Conservation (phyloP, 495 filamentous ascomycete genomes). For the Aspergillus kassunensis region DNA sequence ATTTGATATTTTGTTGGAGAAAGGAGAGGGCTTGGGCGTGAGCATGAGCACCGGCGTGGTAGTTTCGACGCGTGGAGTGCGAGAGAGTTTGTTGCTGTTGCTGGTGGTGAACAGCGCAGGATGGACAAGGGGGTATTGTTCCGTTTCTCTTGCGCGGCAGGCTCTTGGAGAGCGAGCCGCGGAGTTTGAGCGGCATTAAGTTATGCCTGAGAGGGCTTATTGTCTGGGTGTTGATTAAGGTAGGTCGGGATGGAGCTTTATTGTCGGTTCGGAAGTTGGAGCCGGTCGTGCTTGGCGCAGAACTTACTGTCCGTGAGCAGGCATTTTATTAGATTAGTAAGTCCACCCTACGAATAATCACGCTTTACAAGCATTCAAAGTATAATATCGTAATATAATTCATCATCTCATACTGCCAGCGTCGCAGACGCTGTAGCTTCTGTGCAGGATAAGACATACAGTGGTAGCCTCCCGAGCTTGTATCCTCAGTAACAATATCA, state of each 20-base stretch:
- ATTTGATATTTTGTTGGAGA: too few relatives aligned
- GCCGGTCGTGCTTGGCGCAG: constrained; percentile 18
- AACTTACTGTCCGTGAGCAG: neutral
- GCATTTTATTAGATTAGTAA: too few relatives aligned
- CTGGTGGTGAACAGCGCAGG: constrained; percentile 20
- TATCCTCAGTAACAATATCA: constrained; percentile 15
- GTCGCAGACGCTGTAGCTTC: constrained; percentile 26
- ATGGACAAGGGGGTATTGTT: constrained; percentile 35
- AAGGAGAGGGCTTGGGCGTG: neutral
- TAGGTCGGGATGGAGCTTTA: too few relatives aligned
- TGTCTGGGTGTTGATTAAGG: too few relatives aligned
- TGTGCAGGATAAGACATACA: constrained; percentile 24
- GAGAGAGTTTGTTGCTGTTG: neutral
- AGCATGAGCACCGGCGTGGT: too few relatives aligned
- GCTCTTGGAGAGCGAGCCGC: constrained; percentile 36
- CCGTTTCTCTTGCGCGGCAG: constrained; percentile 26
- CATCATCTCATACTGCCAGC: constrained; percentile 30
- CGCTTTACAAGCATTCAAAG: too few relatives aligned
- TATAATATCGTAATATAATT: constrained; percentile 25
- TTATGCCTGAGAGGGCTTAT: constrained; percentile 10
- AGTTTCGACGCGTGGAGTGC: neutral
- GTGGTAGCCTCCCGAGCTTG: constrained; percentile 13
- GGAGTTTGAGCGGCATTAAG: constrained; percentile 41
- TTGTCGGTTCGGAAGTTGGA: constrained; percentile 18
- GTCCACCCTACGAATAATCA: too few relatives aligned